These are phyloP conservation scores for Hordeum vulgare DNA, from an alignment of 176 grass and related monocot species.

Conservation along the genomic window MorexV3_pseudomolecules_assembly NC_058522.1:549924657-549925156, in stretches of 20 bases:
- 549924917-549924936: not conserved
- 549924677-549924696: not conserved
- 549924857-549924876: not conserved
- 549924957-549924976: constrained; percentile 39
- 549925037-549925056: constrained; percentile 97
- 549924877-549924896: not conserved
- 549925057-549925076: not conserved
- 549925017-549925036: constrained; percentile 92
- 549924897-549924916: not conserved
- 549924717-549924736: not conserved
- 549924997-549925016: constrained; percentile 83
- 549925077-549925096: not conserved
- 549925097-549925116: not conserved
- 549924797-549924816: not conserved
- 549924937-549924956: not conserved
- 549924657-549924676: not conserved
- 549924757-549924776: not conserved
- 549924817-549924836: not conserved
- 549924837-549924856: not conserved
- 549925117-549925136: not conserved
- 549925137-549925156: not conserved
- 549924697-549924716: not conserved
- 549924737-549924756: not conserved
- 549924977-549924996: constrained; percentile 90
- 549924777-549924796: not conserved